Evolutionary conservation across 2,329 filamentous ascomycete species (phyloP), one percentile per base, ranked within the genome.

Genomic region (Tolypocladium capitatum): DNA sequence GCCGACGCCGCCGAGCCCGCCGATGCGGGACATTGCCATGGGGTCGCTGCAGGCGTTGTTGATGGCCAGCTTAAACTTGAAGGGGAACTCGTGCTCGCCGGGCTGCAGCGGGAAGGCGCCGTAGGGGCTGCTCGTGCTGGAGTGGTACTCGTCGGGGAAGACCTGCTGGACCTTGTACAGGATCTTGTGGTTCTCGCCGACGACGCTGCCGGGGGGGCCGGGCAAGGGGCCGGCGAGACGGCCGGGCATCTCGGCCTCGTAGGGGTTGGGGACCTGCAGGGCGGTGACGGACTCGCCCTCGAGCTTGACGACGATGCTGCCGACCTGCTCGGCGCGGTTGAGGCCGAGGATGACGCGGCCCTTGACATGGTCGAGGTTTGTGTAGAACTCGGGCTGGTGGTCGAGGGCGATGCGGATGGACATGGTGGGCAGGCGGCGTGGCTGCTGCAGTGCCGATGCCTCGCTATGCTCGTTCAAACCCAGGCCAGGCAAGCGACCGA

Each of bases 251-350:
- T 66, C 62, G 65, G 68, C 56, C 24, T 66, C 60, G 60, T 70
- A 63, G 63, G 70, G 62, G 58, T 68, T 55, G 56, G 77, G 67
- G 52, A 76, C 61, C 65, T 69, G 62, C 16, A 88, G 66, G 40
- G 83, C 74, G 5, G 85, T 90, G 52, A 75, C 75, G 43, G 81
- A 81, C 66, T 92, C 85, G 55, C 86, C 86, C 61, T 92, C 86
- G 31, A 92, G 77, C 69, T 92, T 92, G 58, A 91, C 85, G 34
- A 87, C 72, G 52, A 92, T 81, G 46, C 80, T 84, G 44, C 79
- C 78, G 45, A 91, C 74, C 48, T 76, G 72, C 62, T 91, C 86
- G 47, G 84, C 68, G 53, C 82, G 83, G 46, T 75, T 80, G 53
- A 83, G 65, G 20, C 58, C 63, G 30, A 83, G 64, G 45, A 80